phyloP scores from a whole-genome alignment of 2,329 filamentous ascomycete species.

The Penicillium capsulatum region DNA sequence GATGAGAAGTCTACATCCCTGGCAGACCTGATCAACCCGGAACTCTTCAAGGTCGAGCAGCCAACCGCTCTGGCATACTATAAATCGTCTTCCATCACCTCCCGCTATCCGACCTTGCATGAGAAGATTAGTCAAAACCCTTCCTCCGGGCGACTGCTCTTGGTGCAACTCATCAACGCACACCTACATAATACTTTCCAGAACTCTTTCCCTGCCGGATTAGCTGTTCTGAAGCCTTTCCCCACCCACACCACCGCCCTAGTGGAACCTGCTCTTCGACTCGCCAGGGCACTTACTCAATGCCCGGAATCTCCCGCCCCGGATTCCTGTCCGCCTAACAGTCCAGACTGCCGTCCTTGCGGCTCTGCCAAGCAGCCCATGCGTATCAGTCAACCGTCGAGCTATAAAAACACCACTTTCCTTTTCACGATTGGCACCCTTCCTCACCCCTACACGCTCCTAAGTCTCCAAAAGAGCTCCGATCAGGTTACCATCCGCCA shows the following conservation, averaged over 20 bases:
- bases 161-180: conserved; percentile 73
- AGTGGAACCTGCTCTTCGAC: conserved; percentile 63
- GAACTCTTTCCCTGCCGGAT: conserved; percentile 68
- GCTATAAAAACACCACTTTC: conserved; percentile 67
- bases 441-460: conserved; percentile 84
- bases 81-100: conserved; percentile 57
- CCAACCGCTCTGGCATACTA: conserved; percentile 75
- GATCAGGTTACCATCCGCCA: conserved; percentile 59
- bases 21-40: conserved; percentile 56
- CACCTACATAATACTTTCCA: conserved; percentile 87
- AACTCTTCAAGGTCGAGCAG: conserved; percentile 63
- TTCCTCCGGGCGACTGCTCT: conserved; percentile 58
- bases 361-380: conserved; percentile 57
- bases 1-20: conserved; percentile 59
- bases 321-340: conserved; percentile 78
- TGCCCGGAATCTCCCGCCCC: conserved; percentile 72
- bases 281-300: conserved; percentile 70
- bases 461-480: conserved; percentile 59
- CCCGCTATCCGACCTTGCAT: conserved; percentile 64
- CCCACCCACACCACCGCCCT: conserved; percentile 70
- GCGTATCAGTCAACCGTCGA: conserved; percentile 61
- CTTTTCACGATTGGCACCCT: conserved; percentile 81
- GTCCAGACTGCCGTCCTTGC: conserved; percentile 69
- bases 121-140: conserved; percentile 57
- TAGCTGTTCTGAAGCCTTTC: conserved; percentile 76